A percentile compares a stretch with the other conserved stretches of the same genome.
Conservation (phyloP, 805 yeast species). For the Cyberlindnera xishuangbannaensis region DNA sequence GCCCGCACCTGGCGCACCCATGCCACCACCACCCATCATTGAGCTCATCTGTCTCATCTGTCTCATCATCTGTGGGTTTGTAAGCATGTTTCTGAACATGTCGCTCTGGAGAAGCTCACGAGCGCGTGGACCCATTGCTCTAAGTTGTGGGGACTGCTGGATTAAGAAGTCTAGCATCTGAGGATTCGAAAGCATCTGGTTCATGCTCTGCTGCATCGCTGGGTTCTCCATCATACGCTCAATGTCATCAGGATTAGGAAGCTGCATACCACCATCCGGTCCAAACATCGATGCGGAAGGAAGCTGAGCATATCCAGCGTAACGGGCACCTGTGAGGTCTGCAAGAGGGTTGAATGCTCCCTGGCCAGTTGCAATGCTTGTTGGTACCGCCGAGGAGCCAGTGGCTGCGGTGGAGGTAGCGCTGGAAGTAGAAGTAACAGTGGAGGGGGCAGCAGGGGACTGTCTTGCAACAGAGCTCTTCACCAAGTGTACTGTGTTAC, state of each 20-base stretch:
- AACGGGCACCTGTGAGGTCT: constrained; percentile 90
- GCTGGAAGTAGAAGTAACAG: constrained; percentile 26
- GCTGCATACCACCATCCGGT: constrained; percentile 83
- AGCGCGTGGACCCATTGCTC: constrained; percentile 85
- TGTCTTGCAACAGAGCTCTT: constrained; percentile 58
- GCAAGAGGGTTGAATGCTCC: constrained; percentile 88
- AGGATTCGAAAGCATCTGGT: constrained; percentile 78
- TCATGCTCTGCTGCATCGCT: constrained; percentile 73
- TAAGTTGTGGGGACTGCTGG: constrained; percentile 75
- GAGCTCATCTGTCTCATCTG: constrained; percentile 74
- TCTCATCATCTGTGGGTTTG: constrained; percentile 83
- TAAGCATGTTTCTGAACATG: constrained; percentile 67
- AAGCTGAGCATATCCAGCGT: constrained; percentile 86
- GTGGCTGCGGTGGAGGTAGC: no score
- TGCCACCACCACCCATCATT: constrained; percentile 30
- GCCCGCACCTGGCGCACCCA: no score
- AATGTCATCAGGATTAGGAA: constrained; percentile 70
- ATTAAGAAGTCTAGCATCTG: constrained; percentile 82
- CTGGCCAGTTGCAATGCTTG: constrained; percentile 79
- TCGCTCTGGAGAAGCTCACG: constrained; percentile 83
- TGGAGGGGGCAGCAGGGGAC: constrained; percentile 1
- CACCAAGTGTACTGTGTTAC: constrained; percentile 86
- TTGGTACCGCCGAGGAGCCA: no score
- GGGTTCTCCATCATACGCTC: constrained; percentile 76
- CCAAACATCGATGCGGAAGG: constrained; percentile 89